These are phyloP conservation scores for Papiliotrema terrestris DNA, from an alignment of 1,284 basidiomycete species.

Conservation along the genomic window DNA sequence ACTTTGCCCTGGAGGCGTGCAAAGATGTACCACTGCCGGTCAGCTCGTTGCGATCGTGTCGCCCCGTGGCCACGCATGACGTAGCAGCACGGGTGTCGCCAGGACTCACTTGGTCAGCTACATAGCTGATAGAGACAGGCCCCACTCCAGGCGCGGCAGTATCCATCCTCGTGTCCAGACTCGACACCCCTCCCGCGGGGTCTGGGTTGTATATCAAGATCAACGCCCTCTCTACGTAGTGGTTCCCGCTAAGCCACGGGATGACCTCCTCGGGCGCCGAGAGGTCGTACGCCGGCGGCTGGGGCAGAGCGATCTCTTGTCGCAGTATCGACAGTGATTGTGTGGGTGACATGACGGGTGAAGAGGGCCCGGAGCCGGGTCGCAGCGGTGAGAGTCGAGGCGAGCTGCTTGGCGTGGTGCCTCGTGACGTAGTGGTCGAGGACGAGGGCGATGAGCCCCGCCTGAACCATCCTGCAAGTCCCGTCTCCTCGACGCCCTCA, in stretches of 20 bases:
- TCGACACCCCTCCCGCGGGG: conserved; percentile 17
- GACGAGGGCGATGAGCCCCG: neutral
- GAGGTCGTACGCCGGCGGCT: conserved; percentile 1
- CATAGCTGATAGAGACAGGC: conserved; percentile 7
- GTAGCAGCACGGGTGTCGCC: neutral
- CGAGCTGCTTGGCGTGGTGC: neutral
- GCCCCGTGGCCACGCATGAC: neutral
- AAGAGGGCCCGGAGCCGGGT: conserved; percentile 4
- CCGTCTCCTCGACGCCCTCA: conserved; percentile 14
- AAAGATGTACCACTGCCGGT: conserved; percentile 30
- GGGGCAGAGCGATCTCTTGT: neutral
- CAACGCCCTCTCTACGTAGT: conserved; percentile 14
- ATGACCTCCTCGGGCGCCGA: conserved; percentile 12
- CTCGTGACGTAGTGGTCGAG: neutral
- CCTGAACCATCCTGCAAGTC: neutral
- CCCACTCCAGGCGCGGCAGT: conserved; percentile 8
- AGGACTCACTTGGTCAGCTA: conserved; percentile 9
- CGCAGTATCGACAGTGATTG: neutral
- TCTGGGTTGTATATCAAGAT: conserved; percentile 29
- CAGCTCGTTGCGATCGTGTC: neutral
- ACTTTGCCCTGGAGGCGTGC: conserved; percentile 20
- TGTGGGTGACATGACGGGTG: conserved; percentile 1
- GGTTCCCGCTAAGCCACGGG: conserved; percentile 24
- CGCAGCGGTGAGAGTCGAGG: neutral
- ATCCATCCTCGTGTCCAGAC: conserved; percentile 13